Percentiles rank a stretch among this genome's conserved stretches.
Evolutionary conservation across 805 yeast genomes (phyloP).

Genomic region (Blastobotrys muscicola): DNA sequence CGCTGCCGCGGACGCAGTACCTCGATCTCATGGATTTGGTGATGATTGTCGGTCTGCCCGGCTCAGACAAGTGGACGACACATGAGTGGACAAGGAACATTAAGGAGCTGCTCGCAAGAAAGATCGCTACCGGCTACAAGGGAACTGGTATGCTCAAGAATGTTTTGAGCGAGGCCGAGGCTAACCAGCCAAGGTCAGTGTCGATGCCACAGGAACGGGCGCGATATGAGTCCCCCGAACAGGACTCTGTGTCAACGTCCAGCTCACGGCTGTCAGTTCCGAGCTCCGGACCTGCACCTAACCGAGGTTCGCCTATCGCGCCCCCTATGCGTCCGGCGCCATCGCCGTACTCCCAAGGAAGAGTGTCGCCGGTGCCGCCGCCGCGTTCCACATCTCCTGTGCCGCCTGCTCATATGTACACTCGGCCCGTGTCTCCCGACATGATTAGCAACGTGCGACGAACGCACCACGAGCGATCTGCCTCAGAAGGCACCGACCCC

Average conservation of each 20-base stretch:
- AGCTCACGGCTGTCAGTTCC: background rate
- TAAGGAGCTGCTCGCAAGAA: constrained; percentile 45
- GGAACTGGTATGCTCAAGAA: constrained; percentile 27
- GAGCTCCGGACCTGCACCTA: background rate
- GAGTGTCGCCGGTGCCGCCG: no score
- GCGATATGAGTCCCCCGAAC: constrained; percentile 14
- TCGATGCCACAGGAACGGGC: constrained; percentile 6
- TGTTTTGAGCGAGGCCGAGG: background rate
- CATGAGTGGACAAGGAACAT: constrained; percentile 52
- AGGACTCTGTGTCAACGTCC: constrained; percentile 1
- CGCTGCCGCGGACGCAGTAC: constrained; percentile 68
- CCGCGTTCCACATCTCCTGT: no score
- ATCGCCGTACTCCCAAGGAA: no score
- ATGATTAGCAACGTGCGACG: constrained; percentile 1
- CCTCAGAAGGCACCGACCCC: constrained; percentile 28
- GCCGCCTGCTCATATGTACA: no score
- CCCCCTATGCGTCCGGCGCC: background rate
- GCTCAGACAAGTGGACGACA: constrained; percentile 40
- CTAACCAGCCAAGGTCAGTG: constrained; percentile 1
- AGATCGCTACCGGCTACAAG: constrained; percentile 39
- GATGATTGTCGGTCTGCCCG: constrained; percentile 31
- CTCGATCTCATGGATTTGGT: constrained; percentile 53
- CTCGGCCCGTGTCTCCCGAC: no score
- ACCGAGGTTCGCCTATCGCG: background rate
- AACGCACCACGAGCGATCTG: constrained; percentile 22